Base-by-base conservation (phyloP, 169 alveolate species). In the Plasmodium yoelii region DNA sequence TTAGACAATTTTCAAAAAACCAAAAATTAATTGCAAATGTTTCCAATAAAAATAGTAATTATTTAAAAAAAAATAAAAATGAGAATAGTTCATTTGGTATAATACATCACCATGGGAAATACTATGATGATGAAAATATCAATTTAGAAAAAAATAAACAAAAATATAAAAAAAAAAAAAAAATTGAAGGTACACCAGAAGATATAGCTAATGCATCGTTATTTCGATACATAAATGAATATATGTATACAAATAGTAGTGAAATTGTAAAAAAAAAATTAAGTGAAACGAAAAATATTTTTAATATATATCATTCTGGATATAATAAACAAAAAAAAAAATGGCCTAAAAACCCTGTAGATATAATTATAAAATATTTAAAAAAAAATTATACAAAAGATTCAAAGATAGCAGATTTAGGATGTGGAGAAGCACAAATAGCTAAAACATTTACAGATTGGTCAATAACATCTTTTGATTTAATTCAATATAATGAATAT, bases 371-470 rank as follows among this genome's bases (percentile, higher is more conserved):
- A 22, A 42, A 34, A 7, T 73, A 92, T 93, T 69, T 93, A 42
- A 75, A 82, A 44, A 60, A 60, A 13, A 60, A 59, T 47, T 63
- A 70, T 47, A 63, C 75, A 56, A 65, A 61, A 28, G 53, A 34
- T 13, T 26, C 34, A 51, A 91, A 92, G 42, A 91, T 93, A 24
- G 96, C 94, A 10, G 96, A 93, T 59, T 93, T 93, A 61, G 96
- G 96, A 60, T 93, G 96, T 63, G 96, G 96, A 10, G 96, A 93
- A 55, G 96, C 96, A 8, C 59, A 68, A 60, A 92, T 93, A 49
- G 96, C 96, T 24, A 75, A 88, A 68, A 57, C 77, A 1, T 57
- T 75, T 42, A 19, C 19, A 8, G 77, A 55, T n/a, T 75, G 88
- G 88, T 47, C 34, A 1, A 69, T 75, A 13, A 64, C n/a, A 13